Evolutionary conservation across 441 rosid genomes (phyloP), one percentile per base, ranked within the genome.

Genomic region (Arabidopsis hybrid): DNA sequence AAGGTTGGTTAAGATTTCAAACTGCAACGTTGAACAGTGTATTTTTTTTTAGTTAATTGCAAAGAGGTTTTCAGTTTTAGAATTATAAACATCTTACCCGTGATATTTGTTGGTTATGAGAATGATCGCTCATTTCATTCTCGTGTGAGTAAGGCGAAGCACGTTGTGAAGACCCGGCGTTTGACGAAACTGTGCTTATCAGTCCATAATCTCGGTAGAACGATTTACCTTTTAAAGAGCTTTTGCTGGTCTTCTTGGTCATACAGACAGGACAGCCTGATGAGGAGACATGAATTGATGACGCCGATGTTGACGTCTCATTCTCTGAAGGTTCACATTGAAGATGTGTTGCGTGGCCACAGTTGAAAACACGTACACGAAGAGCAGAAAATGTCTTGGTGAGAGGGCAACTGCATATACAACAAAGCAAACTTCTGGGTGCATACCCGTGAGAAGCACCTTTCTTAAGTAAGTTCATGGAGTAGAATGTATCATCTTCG

Each of bases 361-460:
- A 96, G 79, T 71, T 87, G 85, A 91, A 96, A 68, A 96, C 85
- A 65, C 90, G 87, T 65, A 93, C 74, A n/a, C 82, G 83, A 60
- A 83, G 81, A 74, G 85, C 74, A 60, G 89, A 83, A 32, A 87
- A 89, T 69, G 78, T 85, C 85, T 91, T 96, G 57, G 83, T 76
- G 65, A 96, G 88, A 62, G 81, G 82, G 60, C 96, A 88, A 75
- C 80, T 93, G 72, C 99, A 96, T 84, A 96, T 79, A 71, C 99
- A 96, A 46, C 99, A 96, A 51, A 77, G 60, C 12, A 86, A 79
- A 79, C 89, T 89, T 73, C 88, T 85, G 7, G 99, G 97, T 46
- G 98, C 92, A 40, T 89, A 96, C 51, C 99, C 98, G 68, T 96
- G 99, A 66, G 97, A 93, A 68, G 97, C 97, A 60, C 96, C 99